Conservation (phyloP, 148 eudicot species). For the Euryodendron excelsum region DNA sequence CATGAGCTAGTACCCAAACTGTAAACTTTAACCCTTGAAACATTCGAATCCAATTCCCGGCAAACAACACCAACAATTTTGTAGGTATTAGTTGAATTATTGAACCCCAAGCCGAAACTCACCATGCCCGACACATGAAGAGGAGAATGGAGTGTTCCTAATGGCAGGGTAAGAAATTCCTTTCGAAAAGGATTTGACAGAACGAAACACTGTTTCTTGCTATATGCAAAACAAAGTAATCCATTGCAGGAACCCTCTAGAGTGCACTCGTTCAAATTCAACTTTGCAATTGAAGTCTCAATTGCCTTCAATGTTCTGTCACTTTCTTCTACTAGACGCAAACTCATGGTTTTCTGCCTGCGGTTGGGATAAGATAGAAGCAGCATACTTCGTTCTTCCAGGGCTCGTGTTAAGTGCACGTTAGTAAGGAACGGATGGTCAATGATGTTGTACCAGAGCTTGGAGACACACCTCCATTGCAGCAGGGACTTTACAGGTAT, state of each 20-base stretch:
- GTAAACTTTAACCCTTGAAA: background rate
- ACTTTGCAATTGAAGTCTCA: background rate
- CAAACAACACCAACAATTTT: conserved; percentile 12
- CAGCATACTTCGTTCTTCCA: background rate
- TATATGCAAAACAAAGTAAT: background rate
- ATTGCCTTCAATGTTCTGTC: background rate
- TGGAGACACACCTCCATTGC: conserved; percentile 6
- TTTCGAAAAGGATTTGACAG: background rate
- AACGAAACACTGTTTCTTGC: background rate
- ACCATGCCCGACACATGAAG: background rate
- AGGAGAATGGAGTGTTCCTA: background rate
- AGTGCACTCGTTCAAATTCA: background rate
- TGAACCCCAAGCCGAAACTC: conserved; percentile 13
- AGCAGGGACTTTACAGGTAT: background rate
- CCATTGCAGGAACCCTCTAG: conserved; percentile 17
- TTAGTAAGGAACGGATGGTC: background rate
- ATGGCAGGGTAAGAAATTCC: background rate
- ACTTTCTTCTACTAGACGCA: background rate
- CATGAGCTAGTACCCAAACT: conserved; percentile 12
- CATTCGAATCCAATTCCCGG: background rate
- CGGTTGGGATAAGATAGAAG: background rate
- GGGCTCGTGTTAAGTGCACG: background rate
- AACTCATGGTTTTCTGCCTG: background rate
- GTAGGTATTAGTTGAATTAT: background rate
- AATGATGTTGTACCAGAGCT: conserved; percentile 5